Base-by-base conservation (phyloP, 257 asterid species). In the Osmanthus fragrans region DNA sequence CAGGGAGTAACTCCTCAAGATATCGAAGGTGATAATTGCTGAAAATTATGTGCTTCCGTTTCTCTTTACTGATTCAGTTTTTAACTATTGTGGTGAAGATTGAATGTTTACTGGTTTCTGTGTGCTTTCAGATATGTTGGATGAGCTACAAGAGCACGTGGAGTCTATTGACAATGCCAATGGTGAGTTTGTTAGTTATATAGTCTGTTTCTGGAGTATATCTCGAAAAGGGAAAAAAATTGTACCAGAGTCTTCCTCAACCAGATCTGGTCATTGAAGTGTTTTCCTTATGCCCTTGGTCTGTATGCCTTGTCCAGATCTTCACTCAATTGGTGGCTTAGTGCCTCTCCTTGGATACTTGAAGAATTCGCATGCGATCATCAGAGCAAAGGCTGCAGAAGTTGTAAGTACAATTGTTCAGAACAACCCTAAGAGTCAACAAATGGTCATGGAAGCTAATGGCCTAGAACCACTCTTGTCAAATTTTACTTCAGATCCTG, bases 321-420 rank as follows among this genome's bases (percentile, higher is more conserved):
- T 96, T 80, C 90, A 93, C 65, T 87, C 97, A 39, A 89, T 96
- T 71, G 99, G 99, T 72, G 99, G 99, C 5, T 82, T 96, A 79
- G 82, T 80, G 73, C 97, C 99, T 70, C 92, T 96, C 36, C 92
- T 96, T 36, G 86, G 85, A 37, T 87, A 89, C 86, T 86, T 96
- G 77, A 88, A 80, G 78, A 92, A 85, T 70, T 45, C 96, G 34
- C 93, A 93, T 77, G 83, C 97, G 56, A 92, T 90, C 81, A 90
- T 96, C n/a, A 87, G 96, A 88, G 95, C 98, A 2, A 96, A 96
- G 86, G 98, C 99, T 16, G 98, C 98, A 4, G 99, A 93, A 80
- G 97, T 96, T 25, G 93, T 96, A 7, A 87, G 86, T 89, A 96
- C 99, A 15, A 83, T 93, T 42, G 97, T 96, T 70, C 99, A 96